These are phyloP conservation scores for Corynascus novoguineensis DNA, from an alignment of 495 filamentous ascomycete species.

Conservation along the genomic window DNA sequence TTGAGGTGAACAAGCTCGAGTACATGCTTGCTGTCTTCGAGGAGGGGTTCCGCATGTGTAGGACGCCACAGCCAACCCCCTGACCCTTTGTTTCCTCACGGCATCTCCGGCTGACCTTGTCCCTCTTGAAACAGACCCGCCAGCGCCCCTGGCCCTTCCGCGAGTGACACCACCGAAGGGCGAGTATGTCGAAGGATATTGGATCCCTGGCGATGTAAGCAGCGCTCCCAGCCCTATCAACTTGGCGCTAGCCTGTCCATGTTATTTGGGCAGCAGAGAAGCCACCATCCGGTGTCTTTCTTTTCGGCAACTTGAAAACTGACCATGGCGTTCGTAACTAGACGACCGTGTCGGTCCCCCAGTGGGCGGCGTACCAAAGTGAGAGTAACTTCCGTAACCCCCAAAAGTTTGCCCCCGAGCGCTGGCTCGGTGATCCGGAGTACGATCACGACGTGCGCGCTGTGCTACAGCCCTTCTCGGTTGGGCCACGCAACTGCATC, in stretches of 20 bases:
- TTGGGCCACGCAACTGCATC: constrained; percentile 40
- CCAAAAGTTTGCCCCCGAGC: constrained; percentile 43
- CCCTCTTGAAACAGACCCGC: neutral
- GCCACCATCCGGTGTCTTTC: too few relatives aligned
- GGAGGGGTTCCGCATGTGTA: constrained; percentile 9
- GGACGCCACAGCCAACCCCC: neutral
- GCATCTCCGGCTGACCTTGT: neutral
- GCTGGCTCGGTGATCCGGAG: constrained; percentile 40
- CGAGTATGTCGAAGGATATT: constrained; percentile 5
- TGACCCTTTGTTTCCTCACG: neutral
- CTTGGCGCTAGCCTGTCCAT: too few relatives aligned
- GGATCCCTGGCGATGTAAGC: constrained; percentile 7
- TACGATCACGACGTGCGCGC: constrained; percentile 41
- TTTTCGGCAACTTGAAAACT: neutral
- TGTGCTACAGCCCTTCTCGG: constrained; percentile 37
- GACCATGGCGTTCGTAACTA: too few relatives aligned
- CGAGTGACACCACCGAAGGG: neutral
- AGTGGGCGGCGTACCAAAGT: constrained; percentile 39
- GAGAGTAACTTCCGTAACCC: constrained; percentile 42
- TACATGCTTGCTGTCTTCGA: constrained; percentile 4
- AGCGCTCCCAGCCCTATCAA: neutral
- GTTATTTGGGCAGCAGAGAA: too few relatives aligned
- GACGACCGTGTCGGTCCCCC: neutral
- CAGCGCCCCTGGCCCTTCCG: neutral
- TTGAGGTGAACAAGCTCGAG: neutral